Base-by-base conservation (phyloP, 768 basidiomycete genomes). In the Termitomyces sp. region DNA sequence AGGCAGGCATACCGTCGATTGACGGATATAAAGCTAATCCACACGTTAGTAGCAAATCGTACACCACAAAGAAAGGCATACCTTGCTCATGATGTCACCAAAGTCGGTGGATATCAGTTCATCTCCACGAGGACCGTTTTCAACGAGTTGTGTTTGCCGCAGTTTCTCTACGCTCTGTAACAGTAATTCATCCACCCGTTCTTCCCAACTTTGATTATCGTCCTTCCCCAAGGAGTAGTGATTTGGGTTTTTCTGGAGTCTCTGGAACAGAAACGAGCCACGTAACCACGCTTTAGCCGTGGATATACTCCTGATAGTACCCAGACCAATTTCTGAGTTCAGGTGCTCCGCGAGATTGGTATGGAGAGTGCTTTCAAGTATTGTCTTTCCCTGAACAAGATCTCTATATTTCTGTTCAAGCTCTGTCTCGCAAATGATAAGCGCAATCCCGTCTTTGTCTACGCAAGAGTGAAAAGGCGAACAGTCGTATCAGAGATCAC, bases 281-380 rank as follows among this genome's bases (percentile, higher is more conserved):
- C 78, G 81, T 27, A 96, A 73, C 97, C 97, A 99, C 16, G 79
- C 74, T 64, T 89, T 89, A 1, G 94, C 96, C 6, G 81, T 82
- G 2, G 78, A 71, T 4, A 90, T 60, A 63, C 81, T 78, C 4
- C 79, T 84, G 66, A 99, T 95, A 0, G 95, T 95, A 2, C 86
- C 83, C 11, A 98, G 79, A 0, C 88, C 88, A 56, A 98, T 89
- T 73, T 99, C 96, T 2, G 93, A 93, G 67, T 98, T 98, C 63
- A 99, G 73, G 70, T 98, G 95, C 69, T 98, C 96, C 3, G 86
- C 75, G 6, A 99, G 81, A 67, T 91, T 90, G 51, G 75, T 73
- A 70, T 97, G 94, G 11, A 95, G 81, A 59, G 80, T 87, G 67
- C 92, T 95, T 73, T 98, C 96, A 36, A 99, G 78, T 16, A 88